Base-by-base conservation (phyloP, 1,284 basidiomycete genomes). In the Tetrapyrgos nigripes region DNA sequence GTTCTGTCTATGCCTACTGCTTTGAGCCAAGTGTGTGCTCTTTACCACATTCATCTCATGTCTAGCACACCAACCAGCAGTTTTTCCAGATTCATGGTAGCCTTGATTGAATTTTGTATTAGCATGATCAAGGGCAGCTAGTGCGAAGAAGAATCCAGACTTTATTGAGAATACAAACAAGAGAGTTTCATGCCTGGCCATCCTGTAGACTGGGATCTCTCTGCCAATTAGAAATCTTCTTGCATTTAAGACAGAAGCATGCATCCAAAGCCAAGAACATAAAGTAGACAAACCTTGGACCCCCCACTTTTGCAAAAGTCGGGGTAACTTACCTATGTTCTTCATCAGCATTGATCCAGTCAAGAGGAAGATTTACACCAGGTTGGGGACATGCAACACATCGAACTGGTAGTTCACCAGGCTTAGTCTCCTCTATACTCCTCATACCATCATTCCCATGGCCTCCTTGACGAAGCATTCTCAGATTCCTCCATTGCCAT, bases 261-360 rank as follows among this genome's bases (percentile, higher is more conserved):
- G 60, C 58, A 43, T 65, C 55, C 3, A 55, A 50, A 5, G 47
- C 49, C 1, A 64, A 10, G 23, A 58, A 55, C 17, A 60, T 17
- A 11, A 23, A n/a, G 46, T 64, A 64, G 14, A 65, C 28, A 28
- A 37, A 65, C 43, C 64, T 65, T 29, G n/a, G n/a, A n/a, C n/a
- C n/a, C n/a, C n/a, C n/a, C n/a, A n/a, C n/a, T n/a, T n/a, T n/a
- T n/a, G n/a, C n/a, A n/a, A n/a, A n/a, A n/a, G n/a, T n/a, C n/a
- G 8, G 33, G 27, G 9, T 17, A 4, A 27, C 10, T 2, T 27
- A 55, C 11, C 53, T 59, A 51, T 70, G 66, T 52, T 68, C 62
- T 31, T 55, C 28, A 2, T 64, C 66, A 40, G 50, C 8, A 26
- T 40, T 23, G 11, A 37, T 31, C 50, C 50, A 52, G 14, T 23